These are phyloP conservation scores for Amaranthus hypochondriacus DNA, from an alignment of 148 eudicot species.

Conservation along the genomic window DNA sequence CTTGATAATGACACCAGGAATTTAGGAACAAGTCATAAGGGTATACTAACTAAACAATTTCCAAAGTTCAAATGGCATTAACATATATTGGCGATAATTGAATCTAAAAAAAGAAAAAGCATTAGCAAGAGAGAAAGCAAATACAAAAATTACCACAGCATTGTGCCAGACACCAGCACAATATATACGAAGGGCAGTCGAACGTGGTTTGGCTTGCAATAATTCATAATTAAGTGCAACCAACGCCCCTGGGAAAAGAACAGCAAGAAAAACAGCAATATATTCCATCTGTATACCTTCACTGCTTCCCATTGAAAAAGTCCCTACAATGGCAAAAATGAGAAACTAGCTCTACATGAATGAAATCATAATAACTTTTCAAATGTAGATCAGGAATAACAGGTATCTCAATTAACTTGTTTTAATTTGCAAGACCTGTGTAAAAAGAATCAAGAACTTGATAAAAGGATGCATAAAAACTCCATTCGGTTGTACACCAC, in stretches of 20 bases:
- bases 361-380: neutral
- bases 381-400: neutral
- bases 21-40: slow-evolving; percentile 20
- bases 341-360: slow-evolving; percentile 27
- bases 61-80: neutral
- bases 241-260: slow-evolving; percentile 86
- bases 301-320: slow-evolving; percentile 48
- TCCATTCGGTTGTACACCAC: neutral
- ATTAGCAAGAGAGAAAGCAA: neutral
- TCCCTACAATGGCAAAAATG: slow-evolving; percentile 37
- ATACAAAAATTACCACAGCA: slow-evolving; percentile 59
- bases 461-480: neutral
- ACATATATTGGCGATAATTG: neutral
- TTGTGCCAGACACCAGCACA: slow-evolving; percentile 99
- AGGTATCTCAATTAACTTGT: neutral
- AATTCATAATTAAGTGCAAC: slow-evolving; percentile 74
- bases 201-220: slow-evolving; percentile 50
- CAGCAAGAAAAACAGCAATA: slow-evolving; percentile 75
- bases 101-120: neutral
- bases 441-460: neutral
- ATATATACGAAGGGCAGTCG: slow-evolving; percentile 72
- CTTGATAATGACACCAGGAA: slow-evolving; percentile 36
- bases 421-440: neutral
- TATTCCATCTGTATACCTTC: slow-evolving; percentile 87
- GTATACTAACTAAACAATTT: neutral